Conservation (phyloP, 768 basidiomycete species). For the Boletus pseudo-olivaceus region DNA sequence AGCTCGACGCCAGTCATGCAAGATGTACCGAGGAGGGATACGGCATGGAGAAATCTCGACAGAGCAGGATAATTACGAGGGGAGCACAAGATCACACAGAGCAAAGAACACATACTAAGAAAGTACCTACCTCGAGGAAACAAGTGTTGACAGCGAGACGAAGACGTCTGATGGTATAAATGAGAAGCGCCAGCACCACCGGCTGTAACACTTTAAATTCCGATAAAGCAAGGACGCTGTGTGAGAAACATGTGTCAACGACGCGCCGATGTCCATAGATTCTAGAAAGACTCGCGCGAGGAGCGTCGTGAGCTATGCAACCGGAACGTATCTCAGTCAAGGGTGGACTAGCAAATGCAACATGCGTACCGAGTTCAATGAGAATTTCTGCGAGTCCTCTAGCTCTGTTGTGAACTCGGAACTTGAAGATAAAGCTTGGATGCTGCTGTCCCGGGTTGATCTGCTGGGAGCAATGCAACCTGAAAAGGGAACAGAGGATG, state of each 20-base stretch:
- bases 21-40: slow-evolving; percentile 15
- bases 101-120: not conserved
- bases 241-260: not conserved
- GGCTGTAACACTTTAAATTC: slow-evolving; percentile 3
- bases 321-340: not conserved
- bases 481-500: not conserved
- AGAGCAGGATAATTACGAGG: not conserved
- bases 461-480: not conserved
- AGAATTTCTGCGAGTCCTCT: slow-evolving; percentile 7
- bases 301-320: slow-evolving; percentile 11
- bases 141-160: slow-evolving; percentile 7
- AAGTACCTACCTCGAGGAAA: slow-evolving; percentile 1
- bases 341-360: not conserved
- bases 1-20: slow-evolving; percentile 11
- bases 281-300: slow-evolving; percentile 7
- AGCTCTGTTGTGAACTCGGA: slow-evolving; percentile 4
- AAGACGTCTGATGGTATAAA: slow-evolving; percentile 19
- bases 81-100: not conserved
- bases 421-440: too few relatives aligned
- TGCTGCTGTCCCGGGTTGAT: not conserved
- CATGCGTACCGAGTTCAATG: slow-evolving; percentile 13
- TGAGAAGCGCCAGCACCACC: slow-evolving; percentile 11
- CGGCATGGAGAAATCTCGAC: slow-evolving; percentile 7
- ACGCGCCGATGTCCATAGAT: not conserved
- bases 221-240: slow-evolving; percentile 14